These are phyloP conservation scores for Grosmannia serpens DNA, from an alignment of 2,329 filamentous ascomycete species.

Conservation along the genomic window DNA sequence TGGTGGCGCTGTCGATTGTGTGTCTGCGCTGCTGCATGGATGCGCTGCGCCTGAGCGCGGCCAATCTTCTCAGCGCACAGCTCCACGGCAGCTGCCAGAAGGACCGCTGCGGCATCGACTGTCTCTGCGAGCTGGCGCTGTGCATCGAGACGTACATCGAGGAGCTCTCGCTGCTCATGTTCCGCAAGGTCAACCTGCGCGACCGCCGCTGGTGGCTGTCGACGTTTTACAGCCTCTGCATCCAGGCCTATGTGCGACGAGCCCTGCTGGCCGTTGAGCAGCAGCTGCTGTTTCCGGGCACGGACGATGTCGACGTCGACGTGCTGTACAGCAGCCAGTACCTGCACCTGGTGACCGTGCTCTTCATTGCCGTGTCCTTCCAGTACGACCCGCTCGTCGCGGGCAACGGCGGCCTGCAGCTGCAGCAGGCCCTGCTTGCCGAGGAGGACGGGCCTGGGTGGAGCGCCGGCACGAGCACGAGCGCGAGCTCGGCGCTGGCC, in stretches of 20 bases:
- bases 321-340: slow-evolving; percentile 17
- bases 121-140: slow-evolving; percentile 15
- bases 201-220: slow-evolving; percentile 21
- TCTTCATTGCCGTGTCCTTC: slow-evolving; percentile 21
- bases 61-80: slow-evolving; percentile 12
- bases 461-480: neutral
- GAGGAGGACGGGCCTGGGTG: slow-evolving; percentile 14
- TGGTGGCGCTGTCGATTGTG: slow-evolving; percentile 18
- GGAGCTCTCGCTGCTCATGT: slow-evolving; percentile 20
- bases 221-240: slow-evolving; percentile 20
- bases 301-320: slow-evolving; percentile 18
- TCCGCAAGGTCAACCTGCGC: slow-evolving; percentile 21
- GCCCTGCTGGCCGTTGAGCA: slow-evolving; percentile 19
- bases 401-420: slow-evolving; percentile 9
- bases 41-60: slow-evolving; percentile 15
- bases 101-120: slow-evolving; percentile 17
- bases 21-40: slow-evolving; percentile 19
- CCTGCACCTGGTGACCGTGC: slow-evolving; percentile 17
- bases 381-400: slow-evolving; percentile 20
- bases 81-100: slow-evolving; percentile 16
- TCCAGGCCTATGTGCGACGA: slow-evolving; percentile 20
- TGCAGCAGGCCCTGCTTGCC: slow-evolving; percentile 18
- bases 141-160: slow-evolving; percentile 18
- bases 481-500: neutral
- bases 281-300: slow-evolving; percentile 15